Conservation (phyloP, 495 filamentous ascomycete species). For the Talaromyces ruber region DNA sequence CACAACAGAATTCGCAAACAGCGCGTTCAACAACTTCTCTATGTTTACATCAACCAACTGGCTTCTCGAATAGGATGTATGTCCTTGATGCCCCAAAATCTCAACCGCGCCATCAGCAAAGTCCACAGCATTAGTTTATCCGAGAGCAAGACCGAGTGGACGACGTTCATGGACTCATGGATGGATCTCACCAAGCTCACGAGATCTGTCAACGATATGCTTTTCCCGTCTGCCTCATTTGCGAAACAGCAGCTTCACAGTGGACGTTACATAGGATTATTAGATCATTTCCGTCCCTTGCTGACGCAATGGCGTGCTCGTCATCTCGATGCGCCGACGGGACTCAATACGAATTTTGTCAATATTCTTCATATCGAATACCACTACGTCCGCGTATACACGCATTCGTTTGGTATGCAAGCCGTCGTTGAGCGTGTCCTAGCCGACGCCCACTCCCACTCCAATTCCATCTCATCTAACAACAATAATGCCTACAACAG, state of each 20-base stretch:
- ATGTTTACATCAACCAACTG: constrained; percentile 46
- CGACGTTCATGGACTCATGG: constrained; percentile 41
- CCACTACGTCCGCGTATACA: constrained; percentile 45
- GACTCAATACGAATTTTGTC: constrained; percentile 31
- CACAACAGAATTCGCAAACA: constrained; percentile 33
- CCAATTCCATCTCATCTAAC: constrained; percentile 16
- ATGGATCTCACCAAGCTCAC: constrained; percentile 46
- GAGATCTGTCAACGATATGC: constrained; percentile 44
- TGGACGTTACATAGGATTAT: constrained; percentile 42
- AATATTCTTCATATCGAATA: constrained; percentile 44
- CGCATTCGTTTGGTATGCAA: constrained; percentile 47
- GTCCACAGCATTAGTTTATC: background rate
- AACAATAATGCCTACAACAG: constrained; percentile 21
- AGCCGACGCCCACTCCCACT: constrained; percentile 28
- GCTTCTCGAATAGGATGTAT: constrained; percentile 45
- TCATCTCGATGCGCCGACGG: constrained; percentile 29
- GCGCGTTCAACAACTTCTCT: constrained; percentile 38
- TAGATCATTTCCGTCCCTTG: constrained; percentile 44
- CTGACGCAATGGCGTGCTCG: constrained; percentile 43
- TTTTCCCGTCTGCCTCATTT: constrained; percentile 43
- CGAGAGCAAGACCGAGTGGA: constrained; percentile 18
- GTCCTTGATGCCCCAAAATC: constrained; percentile 43
- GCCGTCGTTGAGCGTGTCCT: constrained; percentile 40
- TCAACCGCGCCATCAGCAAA: constrained; percentile 32
- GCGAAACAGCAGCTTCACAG: constrained; percentile 42